These are phyloP conservation scores for Alectoria sarmentosa DNA, from an alignment of 495 filamentous ascomycete species.

Conservation along the genomic window DNA sequence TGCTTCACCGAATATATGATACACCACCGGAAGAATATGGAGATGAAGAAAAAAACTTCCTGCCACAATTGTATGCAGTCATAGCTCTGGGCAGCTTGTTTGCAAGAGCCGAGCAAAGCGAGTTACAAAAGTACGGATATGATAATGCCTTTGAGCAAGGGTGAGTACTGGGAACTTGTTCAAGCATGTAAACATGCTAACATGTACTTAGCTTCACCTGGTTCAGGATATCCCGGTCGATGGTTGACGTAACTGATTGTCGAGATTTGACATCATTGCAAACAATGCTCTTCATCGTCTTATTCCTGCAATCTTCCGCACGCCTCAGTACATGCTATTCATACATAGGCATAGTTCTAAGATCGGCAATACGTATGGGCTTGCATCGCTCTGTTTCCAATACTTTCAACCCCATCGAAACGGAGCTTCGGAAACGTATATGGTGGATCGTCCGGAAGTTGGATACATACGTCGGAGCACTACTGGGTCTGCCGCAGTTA, in stretches of 20 bases:
- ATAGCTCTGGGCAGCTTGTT: slow-evolving; percentile 88
- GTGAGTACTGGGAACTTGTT: slow-evolving; percentile 38
- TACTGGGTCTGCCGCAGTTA: slow-evolving; percentile 79
- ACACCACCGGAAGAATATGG: slow-evolving; percentile 58
- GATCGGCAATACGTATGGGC: slow-evolving; percentile 79
- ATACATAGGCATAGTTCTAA: slow-evolving; percentile 82
- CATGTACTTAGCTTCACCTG: slow-evolving; percentile 62
- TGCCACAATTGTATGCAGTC: slow-evolving; percentile 77
- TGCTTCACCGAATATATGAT: slow-evolving; percentile 74
- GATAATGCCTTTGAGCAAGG: slow-evolving; percentile 73
- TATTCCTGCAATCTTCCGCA: slow-evolving; percentile 86
- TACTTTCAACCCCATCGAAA: slow-evolving; percentile 77
- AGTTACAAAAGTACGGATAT: slow-evolving; percentile 51
- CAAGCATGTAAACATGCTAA: slow-evolving; percentile 17
- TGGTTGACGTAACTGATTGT: slow-evolving; percentile 88
- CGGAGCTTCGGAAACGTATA: slow-evolving; percentile 72
- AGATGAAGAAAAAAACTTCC: slow-evolving; percentile 69
- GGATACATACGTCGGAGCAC: slow-evolving; percentile 87
- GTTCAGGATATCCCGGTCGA: slow-evolving; percentile 68
- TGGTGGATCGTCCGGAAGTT: slow-evolving; percentile 92
- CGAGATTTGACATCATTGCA: slow-evolving; percentile 80
- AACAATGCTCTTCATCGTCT: slow-evolving; percentile 82
- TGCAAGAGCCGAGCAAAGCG: slow-evolving; percentile 40
- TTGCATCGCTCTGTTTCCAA: slow-evolving; percentile 72
- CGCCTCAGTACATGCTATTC: slow-evolving; percentile 91